These are phyloP conservation scores for Actinomortierella ambigua DNA, from an alignment of 371 early-diverging fungal genomes.

Conservation along the genomic window DNA sequence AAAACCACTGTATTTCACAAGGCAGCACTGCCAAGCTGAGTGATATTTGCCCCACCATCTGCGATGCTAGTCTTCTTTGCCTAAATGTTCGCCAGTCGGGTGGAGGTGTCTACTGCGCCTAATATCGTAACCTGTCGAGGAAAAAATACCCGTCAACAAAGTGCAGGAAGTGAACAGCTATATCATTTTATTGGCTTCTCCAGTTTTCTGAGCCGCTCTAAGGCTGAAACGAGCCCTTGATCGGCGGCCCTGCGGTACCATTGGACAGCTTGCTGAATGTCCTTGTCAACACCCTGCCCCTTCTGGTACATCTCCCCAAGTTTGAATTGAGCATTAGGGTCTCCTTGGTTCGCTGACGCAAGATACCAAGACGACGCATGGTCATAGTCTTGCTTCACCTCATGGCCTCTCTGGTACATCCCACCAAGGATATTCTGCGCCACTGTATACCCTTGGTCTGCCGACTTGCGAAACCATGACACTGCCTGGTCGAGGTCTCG, in stretches of 20 bases:
- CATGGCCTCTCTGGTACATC: slow-evolving; percentile 81
- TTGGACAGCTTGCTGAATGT: slow-evolving; percentile 61
- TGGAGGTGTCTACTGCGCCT: too few species aligned
- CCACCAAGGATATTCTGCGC: slow-evolving; percentile 82
- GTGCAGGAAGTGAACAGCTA: too few species aligned
- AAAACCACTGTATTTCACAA: too few species aligned
- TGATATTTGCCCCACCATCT: too few species aligned
- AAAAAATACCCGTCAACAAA: too few species aligned
- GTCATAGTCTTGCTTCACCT: slow-evolving; percentile 59
- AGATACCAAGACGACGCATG: slow-evolving; percentile 75
- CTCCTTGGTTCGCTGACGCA: slow-evolving; percentile 69
- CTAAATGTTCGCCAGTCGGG: too few species aligned
- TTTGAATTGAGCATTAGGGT: slow-evolving; percentile 78
- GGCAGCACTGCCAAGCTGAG: too few species aligned
- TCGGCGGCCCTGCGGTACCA: slow-evolving; percentile 77
- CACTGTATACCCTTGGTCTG: slow-evolving; percentile 73
- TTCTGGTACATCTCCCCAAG: slow-evolving; percentile 81
- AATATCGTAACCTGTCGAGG: too few species aligned
- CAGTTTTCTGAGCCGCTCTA: too few species aligned
- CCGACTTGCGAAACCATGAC: slow-evolving; percentile 68
- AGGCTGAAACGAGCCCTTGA: too few species aligned
- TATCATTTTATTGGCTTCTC: too few species aligned
- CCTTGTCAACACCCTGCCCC: slow-evolving; percentile 72
- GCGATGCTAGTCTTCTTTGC: too few species aligned
- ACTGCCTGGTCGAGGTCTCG: slow-evolving; percentile 64